Conservation (phyloP, 2,329 filamentous ascomycete genomes). For the Penicillium sp. region DNA sequence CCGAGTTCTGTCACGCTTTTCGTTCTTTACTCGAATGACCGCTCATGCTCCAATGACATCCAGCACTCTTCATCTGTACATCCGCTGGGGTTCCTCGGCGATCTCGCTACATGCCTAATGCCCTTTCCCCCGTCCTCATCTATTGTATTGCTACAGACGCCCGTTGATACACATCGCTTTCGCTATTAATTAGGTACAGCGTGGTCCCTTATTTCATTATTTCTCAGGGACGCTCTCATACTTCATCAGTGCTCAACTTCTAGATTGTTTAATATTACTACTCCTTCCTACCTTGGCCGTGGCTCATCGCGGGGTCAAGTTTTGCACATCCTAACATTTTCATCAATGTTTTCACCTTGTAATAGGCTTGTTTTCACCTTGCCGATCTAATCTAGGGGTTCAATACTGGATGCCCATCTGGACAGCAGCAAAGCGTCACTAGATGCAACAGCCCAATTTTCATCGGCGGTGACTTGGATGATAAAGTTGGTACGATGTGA, state of each 20-base stretch:
- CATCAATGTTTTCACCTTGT: neutral
- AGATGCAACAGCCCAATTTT: neutral
- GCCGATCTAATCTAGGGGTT: neutral
- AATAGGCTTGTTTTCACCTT: neutral
- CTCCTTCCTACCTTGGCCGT: slow-evolving; percentile 19
- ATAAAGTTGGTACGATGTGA: neutral
- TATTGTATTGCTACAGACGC: slow-evolving; percentile 27
- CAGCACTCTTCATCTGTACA: slow-evolving; percentile 12
- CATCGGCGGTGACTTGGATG: neutral
- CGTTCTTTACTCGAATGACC: slow-evolving; percentile 22
- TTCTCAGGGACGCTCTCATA: slow-evolving; percentile 19
- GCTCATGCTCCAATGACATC: slow-evolving; percentile 30
- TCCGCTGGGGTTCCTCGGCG: slow-evolving; percentile 13
- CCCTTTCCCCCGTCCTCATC: slow-evolving; percentile 13
- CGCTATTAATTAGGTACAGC: slow-evolving; percentile 28
- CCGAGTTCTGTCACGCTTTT: slow-evolving; percentile 13
- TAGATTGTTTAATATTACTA: slow-evolving; percentile 35
- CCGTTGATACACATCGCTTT: slow-evolving; percentile 31
- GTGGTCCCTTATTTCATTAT: slow-evolving; percentile 16
- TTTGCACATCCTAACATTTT: slow-evolving; percentile 5
- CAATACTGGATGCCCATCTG: neutral
- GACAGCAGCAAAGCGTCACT: neutral
- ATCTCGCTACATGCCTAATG: slow-evolving; percentile 28
- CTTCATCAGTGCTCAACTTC: slow-evolving; percentile 21
- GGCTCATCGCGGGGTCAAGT: slow-evolving; percentile 12